Conservation (phyloP, 2,329 filamentous ascomycete genomes). For the Neopestalotiopsis rosae region DNA sequence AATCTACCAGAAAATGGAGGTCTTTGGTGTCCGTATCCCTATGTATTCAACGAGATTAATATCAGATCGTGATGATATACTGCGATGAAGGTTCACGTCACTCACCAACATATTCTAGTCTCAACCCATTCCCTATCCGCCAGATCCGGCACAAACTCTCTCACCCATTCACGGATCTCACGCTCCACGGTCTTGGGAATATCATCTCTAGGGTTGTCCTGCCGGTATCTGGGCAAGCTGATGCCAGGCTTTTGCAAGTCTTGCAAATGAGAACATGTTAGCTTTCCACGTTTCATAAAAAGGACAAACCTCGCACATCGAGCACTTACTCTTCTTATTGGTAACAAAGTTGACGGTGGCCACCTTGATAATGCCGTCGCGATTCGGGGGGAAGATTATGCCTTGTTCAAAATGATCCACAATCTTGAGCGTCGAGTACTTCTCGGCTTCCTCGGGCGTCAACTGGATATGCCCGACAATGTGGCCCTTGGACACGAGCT, state of each 20-base stretch:
- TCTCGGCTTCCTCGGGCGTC: background rate
- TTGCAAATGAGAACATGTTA: too few relatives aligned
- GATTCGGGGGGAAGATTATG: background rate
- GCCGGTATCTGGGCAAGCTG: background rate
- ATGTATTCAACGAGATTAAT: background rate
- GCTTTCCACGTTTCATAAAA: too few relatives aligned
- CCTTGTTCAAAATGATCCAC: conserved; percentile 10
- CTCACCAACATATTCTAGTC: conserved; percentile 11
- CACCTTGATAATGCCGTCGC: background rate
- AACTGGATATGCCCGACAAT: background rate
- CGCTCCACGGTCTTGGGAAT: background rate
- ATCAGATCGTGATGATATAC: background rate
- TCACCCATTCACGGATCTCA: background rate
- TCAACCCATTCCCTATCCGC: background rate
- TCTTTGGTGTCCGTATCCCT: background rate
- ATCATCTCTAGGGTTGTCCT: background rate
- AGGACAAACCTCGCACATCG: too few relatives aligned
- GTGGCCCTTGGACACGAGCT: background rate
- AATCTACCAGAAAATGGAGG: background rate
- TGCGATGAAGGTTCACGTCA: accelerated
- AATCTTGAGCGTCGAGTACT: background rate
- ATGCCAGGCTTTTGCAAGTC: background rate
- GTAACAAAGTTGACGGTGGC: background rate
- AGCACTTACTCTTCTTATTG: background rate
- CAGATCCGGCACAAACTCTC: conserved; percentile 4